Evolutionary conservation across 805 yeast genomes (phyloP), one percentile per base, ranked within the genome.

Genomic region (Peterozyma xylosa): DNA sequence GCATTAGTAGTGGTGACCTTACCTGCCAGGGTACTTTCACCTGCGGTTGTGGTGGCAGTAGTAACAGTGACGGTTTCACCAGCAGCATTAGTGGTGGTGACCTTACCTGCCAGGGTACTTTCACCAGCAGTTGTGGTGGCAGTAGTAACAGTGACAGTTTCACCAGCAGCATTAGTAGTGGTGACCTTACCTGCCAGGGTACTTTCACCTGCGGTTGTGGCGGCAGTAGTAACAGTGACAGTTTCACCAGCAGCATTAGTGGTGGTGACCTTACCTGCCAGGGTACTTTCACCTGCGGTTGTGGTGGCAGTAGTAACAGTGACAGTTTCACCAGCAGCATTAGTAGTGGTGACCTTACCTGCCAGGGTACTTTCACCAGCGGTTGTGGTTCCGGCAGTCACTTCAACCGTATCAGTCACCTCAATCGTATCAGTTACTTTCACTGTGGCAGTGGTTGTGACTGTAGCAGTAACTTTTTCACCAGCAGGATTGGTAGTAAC

Each of bases 371-470:
- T 34, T 5, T 32, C 29, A 4, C 15, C 38, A 2, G 43, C 34
- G 14, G 33, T n/a, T 11, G 30, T 16, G 14, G 13, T 9, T n/a
- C 30, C 33, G 17, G n/a, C n/a, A n/a, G n/a, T n/a, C n/a, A n/a
- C n/a, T n/a, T n/a, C n/a, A n/a, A 13, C 39, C n/a, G 38, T 14
- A 15, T 33, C 39, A 17, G 45, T 38, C 11, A 42, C 30, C n/a
- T 41, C 33, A 17, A 33, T 9, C 35, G 16, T 15, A 6, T n/a
- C 16, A n/a, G 35, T n/a, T 33, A 15, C 16, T n/a, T 15, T 15
- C 6, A 33, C 35, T 6, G 35, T 33, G 6, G 14, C 35, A 9
- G 35, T 33, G 9, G 9, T 33, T 11, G 37, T 33, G 38, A 18
- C 18, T 18, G 29, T 29, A 9, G 43, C 11, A 16, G 33, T 33